Base-by-base conservation (phyloP, 805 yeast species). In the Kodamaea lidongshanica region DNA sequence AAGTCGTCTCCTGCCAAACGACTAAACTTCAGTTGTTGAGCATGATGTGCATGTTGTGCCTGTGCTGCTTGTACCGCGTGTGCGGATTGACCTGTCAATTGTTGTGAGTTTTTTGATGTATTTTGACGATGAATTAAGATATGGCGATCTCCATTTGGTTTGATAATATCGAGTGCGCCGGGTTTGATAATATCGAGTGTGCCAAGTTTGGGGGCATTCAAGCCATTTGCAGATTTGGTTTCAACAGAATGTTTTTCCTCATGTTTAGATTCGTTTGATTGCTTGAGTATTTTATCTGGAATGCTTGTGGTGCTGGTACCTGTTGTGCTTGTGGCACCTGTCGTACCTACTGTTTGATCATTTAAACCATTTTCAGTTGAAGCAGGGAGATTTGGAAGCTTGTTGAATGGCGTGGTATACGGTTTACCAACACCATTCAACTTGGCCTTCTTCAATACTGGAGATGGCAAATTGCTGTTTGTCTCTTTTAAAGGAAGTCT, bases 1-100 rank as follows among this genome's bases (percentile, higher is more conserved):
- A 77, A 48, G 32, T 70, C 67, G 17, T 60, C 65, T 3, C 74
- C 75, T 5, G 62, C 65, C 18, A 64, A 48, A 8, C 68, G 42
- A 9, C 52, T 50, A 6, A 42, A 32, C 24, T 42, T 44, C 16
- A 23, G 23, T 18, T 25, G 28, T 9, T 26, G 25, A 17, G 25
- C 12, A 5, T 28, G 36, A 10, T 15, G 22, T 15, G 16, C 19
- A 11, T 12, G 22, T n/a, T 28, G 35, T 11, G 23, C 20, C n/a
- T 25, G 34, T 11, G 26, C 14, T 5, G 16, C 7, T 23, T 15
- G 17, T 12, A 12, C n/a, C 16, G 26, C 5, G 16, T 23, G 9
- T 23, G 26, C 5, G 26, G 14, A 12, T 23, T n/a, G n/a, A 13
- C 9, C 6, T 10, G 12, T 6, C 17, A 10, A 7, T 22, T 11